Percentiles rank a stretch among this genome's conserved stretches.
phyloP scores from a whole-genome alignment of 2,329 filamentous ascomycete species.

The Knufia fluminis region DNA sequence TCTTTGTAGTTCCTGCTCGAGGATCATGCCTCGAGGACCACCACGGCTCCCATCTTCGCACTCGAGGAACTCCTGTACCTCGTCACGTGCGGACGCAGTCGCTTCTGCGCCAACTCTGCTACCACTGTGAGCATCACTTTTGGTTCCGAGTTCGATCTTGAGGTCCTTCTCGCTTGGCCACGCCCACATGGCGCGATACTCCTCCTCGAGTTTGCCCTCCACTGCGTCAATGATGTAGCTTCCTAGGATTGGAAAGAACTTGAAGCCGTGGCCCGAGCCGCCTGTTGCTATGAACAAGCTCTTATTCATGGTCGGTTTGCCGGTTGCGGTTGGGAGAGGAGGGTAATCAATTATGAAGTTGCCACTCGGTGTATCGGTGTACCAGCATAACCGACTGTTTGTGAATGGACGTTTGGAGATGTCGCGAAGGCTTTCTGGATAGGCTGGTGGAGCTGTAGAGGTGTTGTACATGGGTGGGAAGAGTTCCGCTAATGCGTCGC shows the following conservation, averaged over 20 bases:
- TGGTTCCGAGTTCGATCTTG: not conserved
- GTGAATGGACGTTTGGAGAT: slow-evolving; percentile 45
- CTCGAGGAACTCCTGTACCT: slow-evolving; percentile 25
- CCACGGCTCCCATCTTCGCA: slow-evolving; percentile 33
- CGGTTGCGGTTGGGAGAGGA: slow-evolving; percentile 40
- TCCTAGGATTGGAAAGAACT: slow-evolving; percentile 59
- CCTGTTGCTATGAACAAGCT: slow-evolving; percentile 43
- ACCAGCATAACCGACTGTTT: slow-evolving; percentile 62
- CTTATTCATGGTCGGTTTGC: no score
- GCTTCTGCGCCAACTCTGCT: not conserved
- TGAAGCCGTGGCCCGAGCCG: slow-evolving; percentile 52
- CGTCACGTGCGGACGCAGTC: not conserved
- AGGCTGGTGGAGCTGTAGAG: not conserved
- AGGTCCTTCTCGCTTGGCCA: slow-evolving; percentile 27
- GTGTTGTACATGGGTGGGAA: slow-evolving; percentile 42
- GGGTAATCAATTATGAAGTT: slow-evolving; percentile 66
- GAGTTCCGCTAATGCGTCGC: slow-evolving; percentile 51
- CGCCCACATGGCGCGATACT: slow-evolving; percentile 35
- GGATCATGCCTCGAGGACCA: slow-evolving; percentile 32
- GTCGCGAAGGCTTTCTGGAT: not conserved
- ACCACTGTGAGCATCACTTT: no score
- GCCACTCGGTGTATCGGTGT: slow-evolving; percentile 61
- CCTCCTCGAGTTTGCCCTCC: slow-evolving; percentile 35
- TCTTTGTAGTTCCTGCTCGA: slow-evolving; percentile 28
- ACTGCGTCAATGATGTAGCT: slow-evolving; percentile 42